phyloP scores from a whole-genome alignment of 768 basidiomycete genomes.

The Lactarius quietus region DNA sequence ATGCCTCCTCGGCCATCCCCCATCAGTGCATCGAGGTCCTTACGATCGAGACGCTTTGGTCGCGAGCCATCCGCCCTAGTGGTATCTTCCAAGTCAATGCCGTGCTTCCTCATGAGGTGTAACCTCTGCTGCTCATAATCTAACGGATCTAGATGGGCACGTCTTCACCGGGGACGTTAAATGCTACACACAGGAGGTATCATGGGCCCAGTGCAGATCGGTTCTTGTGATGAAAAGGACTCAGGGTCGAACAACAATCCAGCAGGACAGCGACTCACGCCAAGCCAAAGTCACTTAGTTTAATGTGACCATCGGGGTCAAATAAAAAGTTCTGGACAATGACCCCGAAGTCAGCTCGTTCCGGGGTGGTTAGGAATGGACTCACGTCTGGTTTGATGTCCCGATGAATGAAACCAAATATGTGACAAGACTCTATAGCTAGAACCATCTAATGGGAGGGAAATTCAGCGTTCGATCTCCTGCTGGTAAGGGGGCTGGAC shows the following conservation, averaged over 20 bases:
- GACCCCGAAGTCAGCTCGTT: conserved; percentile 15
- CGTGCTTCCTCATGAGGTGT: conserved; percentile 86
- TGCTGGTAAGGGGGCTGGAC: conserved; percentile 39
- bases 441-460: conserved; percentile 71
- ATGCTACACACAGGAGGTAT: conserved; percentile 70
- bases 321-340: conserved; percentile 85
- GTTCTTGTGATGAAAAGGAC: conserved; percentile 46
- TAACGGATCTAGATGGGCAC: conserved; percentile 32
- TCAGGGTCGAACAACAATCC: conserved; percentile 5
- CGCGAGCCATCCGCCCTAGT: conserved; percentile 63
- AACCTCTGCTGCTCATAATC: conserved; percentile 94
- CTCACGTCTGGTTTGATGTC: conserved; percentile 94
- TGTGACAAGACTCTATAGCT: conserved; percentile 89
- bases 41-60: conserved; percentile 75
- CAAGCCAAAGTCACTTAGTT: conserved; percentile 92
- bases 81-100: conserved; percentile 88
- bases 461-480: conserved; percentile 10
- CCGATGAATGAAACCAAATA: conserved; percentile 94
- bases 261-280: conserved; percentile 57
- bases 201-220: conserved; percentile 95
- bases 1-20: conserved; percentile 78
- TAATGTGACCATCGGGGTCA: conserved; percentile 89
- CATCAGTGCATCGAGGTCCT: conserved; percentile 81
- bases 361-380: conserved; percentile 18
- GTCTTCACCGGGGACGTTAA: conserved; percentile 9